Evolutionary conservation across 371 early-diverging fungal species (phyloP), one percentile per base, ranked within the genome.

Genomic region (Blakeslea trispora): DNA sequence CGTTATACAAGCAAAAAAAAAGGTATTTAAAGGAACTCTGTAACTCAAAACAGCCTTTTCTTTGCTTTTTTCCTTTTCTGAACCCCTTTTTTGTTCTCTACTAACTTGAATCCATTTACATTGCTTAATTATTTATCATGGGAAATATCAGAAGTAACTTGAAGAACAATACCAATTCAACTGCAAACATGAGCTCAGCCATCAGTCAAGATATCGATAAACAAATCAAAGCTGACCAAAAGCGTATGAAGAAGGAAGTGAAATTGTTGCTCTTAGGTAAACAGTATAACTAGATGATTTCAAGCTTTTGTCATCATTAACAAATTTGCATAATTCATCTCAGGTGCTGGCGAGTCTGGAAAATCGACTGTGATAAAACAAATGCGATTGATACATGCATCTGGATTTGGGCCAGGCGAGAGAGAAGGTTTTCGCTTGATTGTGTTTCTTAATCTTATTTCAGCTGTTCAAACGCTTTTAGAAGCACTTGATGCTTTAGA

Each of bases 311-410:
- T n/a, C n/a, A n/a, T n/a, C n/a, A n/a, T n/a, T n/a, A n/a, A n/a
- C n/a, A n/a, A n/a, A n/a, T n/a, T n/a, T n/a, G n/a, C n/a, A n/a
- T n/a, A n/a, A n/a, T n/a, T 9, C 23, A 3, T 1, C 5, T 45
- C 58, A 95, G 96, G 98, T 47, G 95, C 96, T 18, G 98, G 98
- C 37, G 98, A 97, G 77, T 95, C 96, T 4, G 98, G 98, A 22
- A 97, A 97, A 74, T 90, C 91, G 51, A 97, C 98, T 19, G 91
- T 97, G 28, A 73, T 96, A 32, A 97, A 97, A 71, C 97, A 97
- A 64, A 96, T 97, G 95, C 87, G 90, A 69, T 75, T 96, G 28
- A 95, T 97, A 61, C 96, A 97, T 73, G 93, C 90, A 40, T 84
- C 83, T 51, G 96, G 96, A 8, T 97, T 94, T 73, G 82, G 84